Conservation (phyloP, 305 asterid species). For the Rubia occidens region DNA sequence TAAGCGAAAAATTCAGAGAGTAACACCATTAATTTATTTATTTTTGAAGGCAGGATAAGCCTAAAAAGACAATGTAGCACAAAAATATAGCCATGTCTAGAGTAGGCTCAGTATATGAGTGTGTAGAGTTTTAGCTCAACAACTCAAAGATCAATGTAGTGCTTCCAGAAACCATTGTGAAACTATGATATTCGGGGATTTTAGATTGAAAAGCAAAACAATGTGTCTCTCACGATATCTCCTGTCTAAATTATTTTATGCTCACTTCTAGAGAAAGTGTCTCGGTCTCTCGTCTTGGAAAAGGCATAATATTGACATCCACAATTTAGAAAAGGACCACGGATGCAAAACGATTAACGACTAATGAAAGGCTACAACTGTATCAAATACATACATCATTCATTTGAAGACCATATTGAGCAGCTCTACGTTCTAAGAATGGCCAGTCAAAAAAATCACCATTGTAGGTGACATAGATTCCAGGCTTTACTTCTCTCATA, state of each 20-base stretch:
- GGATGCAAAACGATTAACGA: neutral
- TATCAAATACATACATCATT: slow-evolving; percentile 49
- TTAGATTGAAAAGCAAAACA: neutral
- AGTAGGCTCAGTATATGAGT: neutral
- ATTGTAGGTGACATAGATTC: slow-evolving; percentile 91
- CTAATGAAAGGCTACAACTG: slow-evolving; percentile 17
- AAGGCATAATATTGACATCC: neutral
- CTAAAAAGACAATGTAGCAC: neutral
- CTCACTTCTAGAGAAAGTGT: neutral
- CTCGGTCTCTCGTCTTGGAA: neutral
- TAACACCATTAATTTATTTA: neutral
- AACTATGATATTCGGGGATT: neutral
- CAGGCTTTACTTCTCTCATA: slow-evolving; percentile 92
- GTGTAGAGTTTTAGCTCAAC: neutral
- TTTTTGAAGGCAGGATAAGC: neutral
- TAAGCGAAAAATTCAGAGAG: neutral
- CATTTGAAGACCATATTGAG: slow-evolving; percentile 74
- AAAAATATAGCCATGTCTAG: neutral
- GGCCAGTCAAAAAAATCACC: slow-evolving; percentile 99
- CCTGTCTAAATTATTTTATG: neutral
- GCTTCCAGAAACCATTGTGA: neutral
- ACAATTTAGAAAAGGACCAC: neutral
- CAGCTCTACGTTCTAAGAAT: slow-evolving; percentile 80
- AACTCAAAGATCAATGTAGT: neutral
- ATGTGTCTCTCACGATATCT: neutral